Evolutionary conservation across 2,329 filamentous ascomycete species (phyloP).

Genomic region (Talaromyces islandicus): DNA sequence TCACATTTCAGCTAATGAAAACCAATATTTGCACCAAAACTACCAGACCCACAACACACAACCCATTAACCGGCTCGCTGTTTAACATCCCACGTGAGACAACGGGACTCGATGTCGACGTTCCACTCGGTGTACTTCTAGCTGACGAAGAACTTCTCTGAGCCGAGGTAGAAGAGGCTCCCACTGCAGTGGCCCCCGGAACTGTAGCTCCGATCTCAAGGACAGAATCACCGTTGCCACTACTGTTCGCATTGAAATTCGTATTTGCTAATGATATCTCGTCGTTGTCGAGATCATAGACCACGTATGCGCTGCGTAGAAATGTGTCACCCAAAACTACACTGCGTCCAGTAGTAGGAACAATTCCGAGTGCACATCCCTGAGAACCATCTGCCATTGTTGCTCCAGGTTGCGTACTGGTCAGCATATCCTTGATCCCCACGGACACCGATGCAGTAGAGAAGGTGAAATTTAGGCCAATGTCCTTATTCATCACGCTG

Average conservation of each 20-base stretch:
- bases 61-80: background rate
- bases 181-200: background rate
- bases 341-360: constrained; percentile 50
- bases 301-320: constrained; percentile 64
- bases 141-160: background rate
- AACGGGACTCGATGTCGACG: background rate
- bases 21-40: background rate
- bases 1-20: background rate
- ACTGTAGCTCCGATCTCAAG: constrained; percentile 20
- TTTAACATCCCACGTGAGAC: background rate
- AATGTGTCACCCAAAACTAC: constrained; percentile 66
- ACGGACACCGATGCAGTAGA: background rate
- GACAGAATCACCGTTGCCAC: background rate
- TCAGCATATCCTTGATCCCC: background rate
- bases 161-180: background rate
- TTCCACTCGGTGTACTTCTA: background rate
- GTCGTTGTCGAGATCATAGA: constrained; percentile 65
- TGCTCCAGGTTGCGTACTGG: no score
- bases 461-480: background rate
- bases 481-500: background rate
- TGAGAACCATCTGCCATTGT: background rate
- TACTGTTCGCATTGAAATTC: constrained; percentile 44
- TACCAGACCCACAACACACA: background rate
- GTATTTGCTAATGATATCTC: constrained; percentile 64
- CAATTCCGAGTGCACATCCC: constrained; percentile 61